Evolutionary conservation across 148 eudicot genomes (phyloP).

Genomic region (Chenopodium formosanum): DNA sequence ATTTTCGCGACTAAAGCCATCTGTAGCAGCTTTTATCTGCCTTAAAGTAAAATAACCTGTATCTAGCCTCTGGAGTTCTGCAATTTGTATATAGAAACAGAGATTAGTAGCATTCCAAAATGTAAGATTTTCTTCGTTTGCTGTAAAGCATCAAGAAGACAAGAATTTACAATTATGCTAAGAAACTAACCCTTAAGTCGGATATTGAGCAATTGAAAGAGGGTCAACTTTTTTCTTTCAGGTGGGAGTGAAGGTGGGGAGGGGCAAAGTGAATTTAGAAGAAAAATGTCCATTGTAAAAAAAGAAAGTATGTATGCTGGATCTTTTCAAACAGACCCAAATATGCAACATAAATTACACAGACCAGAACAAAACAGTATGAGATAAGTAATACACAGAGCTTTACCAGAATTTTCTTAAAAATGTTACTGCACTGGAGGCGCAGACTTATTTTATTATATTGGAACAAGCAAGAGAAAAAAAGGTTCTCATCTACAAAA

Average conservation of each 20-base stretch:
- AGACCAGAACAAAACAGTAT: neutral
- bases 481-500: too few relatives aligned
- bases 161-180: neutral
- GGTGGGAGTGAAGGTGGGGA: neutral
- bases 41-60: conserved; percentile 71
- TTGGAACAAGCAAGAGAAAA: neutral
- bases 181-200: neutral
- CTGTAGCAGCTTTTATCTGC: conserved; percentile 76
- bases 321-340: neutral
- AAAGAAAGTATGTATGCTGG: neutral
- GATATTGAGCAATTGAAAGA: neutral
- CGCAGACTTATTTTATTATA: neutral
- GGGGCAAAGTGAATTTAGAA: neutral
- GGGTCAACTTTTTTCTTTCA: neutral
- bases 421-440: neutral
- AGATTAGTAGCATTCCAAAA: neutral
- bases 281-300: neutral
- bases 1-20: conserved; percentile 53
- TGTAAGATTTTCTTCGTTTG: neutral
- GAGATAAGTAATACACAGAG: neutral
- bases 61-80: conserved; percentile 62
- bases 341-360: neutral
- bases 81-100: conserved; percentile 14
- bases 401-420: too few relatives aligned
- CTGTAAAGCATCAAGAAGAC: neutral